These are phyloP conservation scores for Colletotrichum musae DNA, from an alignment of 2,329 filamentous ascomycete genomes.

Conservation along the genomic window DNA sequence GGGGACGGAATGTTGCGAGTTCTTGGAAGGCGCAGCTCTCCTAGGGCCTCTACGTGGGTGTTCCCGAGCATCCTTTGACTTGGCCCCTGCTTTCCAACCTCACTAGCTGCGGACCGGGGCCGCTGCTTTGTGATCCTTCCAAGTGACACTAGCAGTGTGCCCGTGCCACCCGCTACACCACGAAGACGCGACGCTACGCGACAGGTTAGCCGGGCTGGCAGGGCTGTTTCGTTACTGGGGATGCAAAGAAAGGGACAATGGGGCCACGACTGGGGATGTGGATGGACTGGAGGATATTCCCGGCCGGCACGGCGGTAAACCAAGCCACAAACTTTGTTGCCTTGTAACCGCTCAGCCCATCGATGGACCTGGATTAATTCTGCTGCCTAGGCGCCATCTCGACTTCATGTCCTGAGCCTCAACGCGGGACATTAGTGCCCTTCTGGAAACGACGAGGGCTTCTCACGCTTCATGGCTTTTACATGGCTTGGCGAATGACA, in stretches of 20 bases:
- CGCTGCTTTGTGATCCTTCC: slow-evolving; percentile 32
- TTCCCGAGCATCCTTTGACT: slow-evolving; percentile 4
- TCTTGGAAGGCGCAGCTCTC: slow-evolving; percentile 18
- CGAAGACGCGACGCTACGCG: background rate
- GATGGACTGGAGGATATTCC: slow-evolving; percentile 11
- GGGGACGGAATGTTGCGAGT: slow-evolving; percentile 21
- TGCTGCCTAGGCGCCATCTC: slow-evolving; percentile 33
- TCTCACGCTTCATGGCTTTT: background rate
- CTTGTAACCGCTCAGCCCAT: background rate
- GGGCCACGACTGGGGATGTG: slow-evolving; percentile 7
- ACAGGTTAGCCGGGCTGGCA: background rate
- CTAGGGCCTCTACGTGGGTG: slow-evolving; percentile 29
- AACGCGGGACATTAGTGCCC: background rate
- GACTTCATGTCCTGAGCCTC: slow-evolving; percentile 3
- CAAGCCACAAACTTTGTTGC: slow-evolving; percentile 27
- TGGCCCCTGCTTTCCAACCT: slow-evolving; percentile 13
- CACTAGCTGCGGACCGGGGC: slow-evolving; percentile 11
- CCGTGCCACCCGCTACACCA: background rate
- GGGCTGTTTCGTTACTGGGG: slow-evolving; percentile 7
- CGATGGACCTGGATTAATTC: slow-evolving; percentile 25
- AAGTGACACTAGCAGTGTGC: slow-evolving; percentile 9
- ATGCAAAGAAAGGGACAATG: background rate
- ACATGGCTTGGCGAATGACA: too few species aligned
- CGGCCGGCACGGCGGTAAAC: slow-evolving; percentile 32
- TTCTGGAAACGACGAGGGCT: background rate